These are phyloP conservation scores for Prunus campanulata DNA, from an alignment of 306 rosid species.

Conservation along the genomic window DNA sequence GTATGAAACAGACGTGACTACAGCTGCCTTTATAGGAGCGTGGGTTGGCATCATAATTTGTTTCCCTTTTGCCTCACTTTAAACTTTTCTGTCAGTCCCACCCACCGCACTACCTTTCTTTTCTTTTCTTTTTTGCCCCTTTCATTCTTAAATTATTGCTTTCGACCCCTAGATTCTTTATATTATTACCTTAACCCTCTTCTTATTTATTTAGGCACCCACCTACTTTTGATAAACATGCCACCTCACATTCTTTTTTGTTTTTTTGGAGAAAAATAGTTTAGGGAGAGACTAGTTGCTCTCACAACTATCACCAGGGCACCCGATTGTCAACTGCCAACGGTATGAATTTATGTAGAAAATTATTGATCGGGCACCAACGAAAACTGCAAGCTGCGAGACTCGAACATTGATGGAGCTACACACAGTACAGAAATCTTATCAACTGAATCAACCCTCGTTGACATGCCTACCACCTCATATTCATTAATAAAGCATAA, in stretches of 20 bases:
- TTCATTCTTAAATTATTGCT: background rate
- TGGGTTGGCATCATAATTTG: slow-evolving; percentile 24
- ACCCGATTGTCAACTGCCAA: rapidly evolving
- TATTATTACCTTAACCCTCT: background rate
- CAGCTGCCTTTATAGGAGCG: slow-evolving; percentile 18
- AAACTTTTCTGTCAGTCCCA: slow-evolving; percentile 33
- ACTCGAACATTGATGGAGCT: rapidly evolving
- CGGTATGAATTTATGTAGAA: too few species aligned
- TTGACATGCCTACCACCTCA: background rate
- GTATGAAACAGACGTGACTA: slow-evolving; percentile 14
- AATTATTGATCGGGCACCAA: too few species aligned
- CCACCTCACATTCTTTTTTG: too few species aligned
- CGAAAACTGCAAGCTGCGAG: rapidly evolving
- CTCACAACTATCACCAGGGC: too few species aligned
- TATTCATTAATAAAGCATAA: too few species aligned
- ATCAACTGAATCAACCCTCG: too few species aligned
- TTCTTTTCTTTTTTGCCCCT: background rate
- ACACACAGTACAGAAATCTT: rapidly evolving
- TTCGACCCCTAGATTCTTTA: background rate
- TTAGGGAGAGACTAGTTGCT: rapidly evolving
- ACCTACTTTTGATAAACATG: background rate
- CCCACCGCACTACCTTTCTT: slow-evolving; percentile 22
- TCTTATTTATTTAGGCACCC: background rate
- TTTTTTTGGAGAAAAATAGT: too few species aligned
- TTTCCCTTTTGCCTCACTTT: slow-evolving; percentile 26